A percentile compares a stretch with the other conserved stretches of the same genome.
Conservation (phyloP, 345 rosid species). For the Gossypioides kirkii region DNA sequence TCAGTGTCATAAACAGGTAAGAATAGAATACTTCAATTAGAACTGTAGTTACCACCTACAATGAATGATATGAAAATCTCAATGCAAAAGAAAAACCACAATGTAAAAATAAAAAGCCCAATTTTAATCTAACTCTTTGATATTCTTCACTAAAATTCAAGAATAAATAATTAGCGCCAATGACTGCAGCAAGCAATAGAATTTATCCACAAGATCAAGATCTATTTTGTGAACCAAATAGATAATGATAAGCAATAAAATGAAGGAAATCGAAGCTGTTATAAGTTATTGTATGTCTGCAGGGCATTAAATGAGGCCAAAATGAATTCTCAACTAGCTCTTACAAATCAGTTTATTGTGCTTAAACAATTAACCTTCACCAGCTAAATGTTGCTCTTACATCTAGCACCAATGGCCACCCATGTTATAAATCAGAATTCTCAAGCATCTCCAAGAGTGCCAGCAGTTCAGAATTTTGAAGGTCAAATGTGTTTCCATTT, state of each 20-base stretch:
- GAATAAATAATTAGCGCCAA: not conserved
- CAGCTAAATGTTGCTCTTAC: not conserved
- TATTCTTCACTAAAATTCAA: not conserved
- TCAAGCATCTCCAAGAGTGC: not conserved
- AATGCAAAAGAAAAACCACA: not conserved
- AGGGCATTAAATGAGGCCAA: not conserved
- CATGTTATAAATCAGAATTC: not conserved
- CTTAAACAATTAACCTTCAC: not conserved
- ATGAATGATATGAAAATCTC: not conserved
- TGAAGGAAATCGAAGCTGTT: not conserved
- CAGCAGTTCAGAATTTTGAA: not conserved
- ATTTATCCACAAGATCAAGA: slow-evolving; percentile 1
- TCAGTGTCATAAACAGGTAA: slow-evolving; percentile 2
- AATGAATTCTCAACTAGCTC: not conserved
- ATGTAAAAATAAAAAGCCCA: not conserved
- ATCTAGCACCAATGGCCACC: not conserved
- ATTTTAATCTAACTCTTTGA: not conserved
- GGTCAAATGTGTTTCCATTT: not conserved
- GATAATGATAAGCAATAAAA: not conserved
- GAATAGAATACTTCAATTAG: not conserved
- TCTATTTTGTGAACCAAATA: not conserved
- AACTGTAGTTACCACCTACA: not conserved
- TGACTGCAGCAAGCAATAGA: not conserved
- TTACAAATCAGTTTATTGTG: not conserved
- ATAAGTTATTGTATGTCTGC: not conserved